Conservation (phyloP, 2,329 filamentous ascomycete genomes). For the Talaromyces albobiverticillius region DNA sequence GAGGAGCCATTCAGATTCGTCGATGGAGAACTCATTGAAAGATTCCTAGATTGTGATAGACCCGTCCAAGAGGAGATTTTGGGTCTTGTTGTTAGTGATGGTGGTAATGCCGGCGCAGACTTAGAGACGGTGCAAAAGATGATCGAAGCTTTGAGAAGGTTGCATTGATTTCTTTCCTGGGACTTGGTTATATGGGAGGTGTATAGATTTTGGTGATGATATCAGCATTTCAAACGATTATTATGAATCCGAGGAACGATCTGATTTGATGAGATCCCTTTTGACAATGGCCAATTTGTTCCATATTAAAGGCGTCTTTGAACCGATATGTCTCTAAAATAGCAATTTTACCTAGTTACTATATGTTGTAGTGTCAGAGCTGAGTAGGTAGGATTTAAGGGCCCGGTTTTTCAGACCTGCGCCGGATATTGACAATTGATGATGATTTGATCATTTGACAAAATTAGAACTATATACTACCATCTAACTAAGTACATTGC, state of each 20-base stretch:
- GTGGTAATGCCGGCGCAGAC: constrained; percentile 49
- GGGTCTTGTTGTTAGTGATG: constrained; percentile 46
- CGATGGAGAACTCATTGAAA: constrained; percentile 86
- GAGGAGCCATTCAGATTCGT: constrained; percentile 83
- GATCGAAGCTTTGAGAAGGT: constrained; percentile 55
- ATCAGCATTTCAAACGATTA: not conserved
- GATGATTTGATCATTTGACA: no score
- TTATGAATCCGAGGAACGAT: not conserved
- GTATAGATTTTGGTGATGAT: not conserved
- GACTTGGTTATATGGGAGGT: not conserved
- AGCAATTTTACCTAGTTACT: no score
- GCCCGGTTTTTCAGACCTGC: no score
- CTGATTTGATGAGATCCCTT: no score
- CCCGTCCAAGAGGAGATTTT: constrained; percentile 55
- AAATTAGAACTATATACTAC: no score
- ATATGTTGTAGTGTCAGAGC: no score
- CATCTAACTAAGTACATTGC: no score
- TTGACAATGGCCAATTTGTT: no score
- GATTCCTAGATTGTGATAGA: constrained; percentile 71
- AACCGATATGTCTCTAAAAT: no score
- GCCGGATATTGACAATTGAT: no score
- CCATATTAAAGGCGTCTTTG: no score
- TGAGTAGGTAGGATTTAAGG: no score
- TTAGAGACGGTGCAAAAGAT: constrained; percentile 59
- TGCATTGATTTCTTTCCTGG: constrained; percentile 36